Conservation (phyloP, 208 protist genomes). For the Acanthamoeba royreba region DNA sequence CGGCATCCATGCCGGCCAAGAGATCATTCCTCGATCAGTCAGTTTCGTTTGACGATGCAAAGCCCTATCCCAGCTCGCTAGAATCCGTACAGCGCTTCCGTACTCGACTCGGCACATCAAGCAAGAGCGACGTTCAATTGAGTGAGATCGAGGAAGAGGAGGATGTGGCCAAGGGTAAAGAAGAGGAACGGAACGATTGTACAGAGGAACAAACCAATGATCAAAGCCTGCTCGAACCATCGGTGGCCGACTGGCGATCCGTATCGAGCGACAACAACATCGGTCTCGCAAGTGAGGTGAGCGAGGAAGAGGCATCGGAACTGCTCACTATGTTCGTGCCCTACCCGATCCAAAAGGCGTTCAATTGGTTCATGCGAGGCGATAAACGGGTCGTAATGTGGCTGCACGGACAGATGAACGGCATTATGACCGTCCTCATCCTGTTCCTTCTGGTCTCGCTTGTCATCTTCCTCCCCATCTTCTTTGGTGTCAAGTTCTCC, state of each 20-base stretch:
- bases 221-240: no score
- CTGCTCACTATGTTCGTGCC: neutral
- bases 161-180: no score
- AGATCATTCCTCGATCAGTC: no score
- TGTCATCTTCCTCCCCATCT: neutral
- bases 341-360: neutral
- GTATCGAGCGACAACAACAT: neutral
- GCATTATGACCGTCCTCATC: slow-evolving; percentile 29
- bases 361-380: neutral
- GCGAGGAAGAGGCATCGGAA: neutral
- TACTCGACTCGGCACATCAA: no score
- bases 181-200: no score
- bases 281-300: neutral
- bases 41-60: neutral
- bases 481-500: slow-evolving; percentile 19
- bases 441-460: neutral
- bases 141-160: no score
- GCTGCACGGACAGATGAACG: neutral
- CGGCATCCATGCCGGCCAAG: no score
- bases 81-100: no score
- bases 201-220: no score
- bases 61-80: no score
- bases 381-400: neutral
- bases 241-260: neutral
- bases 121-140: no score